Evolutionary conservation across 441 rosid genomes (phyloP).

Genomic region (Flueggea neowawraea): DNA sequence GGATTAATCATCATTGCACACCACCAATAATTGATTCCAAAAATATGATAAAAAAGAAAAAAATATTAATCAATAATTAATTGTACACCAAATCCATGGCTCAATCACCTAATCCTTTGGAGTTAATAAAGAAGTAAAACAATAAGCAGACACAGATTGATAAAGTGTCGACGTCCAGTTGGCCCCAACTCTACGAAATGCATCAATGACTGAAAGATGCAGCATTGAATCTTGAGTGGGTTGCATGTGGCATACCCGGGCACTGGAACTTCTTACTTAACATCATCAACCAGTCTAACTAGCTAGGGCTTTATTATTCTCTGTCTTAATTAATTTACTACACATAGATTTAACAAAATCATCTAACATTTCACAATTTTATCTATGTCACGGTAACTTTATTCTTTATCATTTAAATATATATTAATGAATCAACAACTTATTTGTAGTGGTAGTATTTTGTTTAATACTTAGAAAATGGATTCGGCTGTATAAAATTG

Average conservation of each 20-base stretch:
- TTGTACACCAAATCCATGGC: conserved; percentile 2
- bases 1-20: conserved; percentile 1
- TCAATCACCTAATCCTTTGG: conserved; percentile 1
- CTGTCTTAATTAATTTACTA: too few relatives aligned
- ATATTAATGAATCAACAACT: too few relatives aligned
- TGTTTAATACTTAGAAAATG: too few relatives aligned
- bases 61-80: background rate
- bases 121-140: background rate
- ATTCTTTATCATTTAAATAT: too few relatives aligned
- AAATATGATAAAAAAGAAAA: background rate
- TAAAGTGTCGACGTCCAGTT: conserved; percentile 6
- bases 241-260: conserved; percentile 9
- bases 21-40: conserved; percentile 15
- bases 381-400: too few relatives aligned
- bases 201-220: conserved; percentile 4
- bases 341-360: too few relatives aligned
- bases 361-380: too few relatives aligned
- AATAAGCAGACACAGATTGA: background rate
- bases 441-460: too few relatives aligned
- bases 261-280: background rate
- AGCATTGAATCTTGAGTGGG: conserved; percentile 12
- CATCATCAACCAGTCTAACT: conserved; percentile 1
- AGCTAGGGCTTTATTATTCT: too few relatives aligned
- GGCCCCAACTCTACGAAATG: background rate
- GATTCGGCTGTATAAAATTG: too few relatives aligned